These are phyloP conservation scores for Ascochyta lentis DNA, from an alignment of 2,329 filamentous ascomycete species.

Conservation along the genomic window DNA sequence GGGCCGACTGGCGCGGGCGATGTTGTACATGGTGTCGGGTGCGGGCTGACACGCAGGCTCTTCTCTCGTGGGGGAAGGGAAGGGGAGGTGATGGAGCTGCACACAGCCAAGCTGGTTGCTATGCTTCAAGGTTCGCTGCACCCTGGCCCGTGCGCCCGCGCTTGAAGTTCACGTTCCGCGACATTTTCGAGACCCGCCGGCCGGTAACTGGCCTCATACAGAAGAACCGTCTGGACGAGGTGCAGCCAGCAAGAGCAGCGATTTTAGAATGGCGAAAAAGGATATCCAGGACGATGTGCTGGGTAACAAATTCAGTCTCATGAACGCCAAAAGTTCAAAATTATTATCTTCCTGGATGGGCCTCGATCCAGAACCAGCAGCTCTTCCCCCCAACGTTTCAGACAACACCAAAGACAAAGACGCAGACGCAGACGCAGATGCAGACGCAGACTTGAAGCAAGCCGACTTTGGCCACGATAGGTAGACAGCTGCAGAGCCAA, in stretches of 20 bases:
- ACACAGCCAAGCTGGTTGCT: constrained; percentile 21
- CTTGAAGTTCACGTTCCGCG: constrained; percentile 27
- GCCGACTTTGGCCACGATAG: constrained; percentile 61
- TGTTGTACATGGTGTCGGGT: constrained; percentile 77
- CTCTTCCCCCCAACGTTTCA: constrained; percentile 47
- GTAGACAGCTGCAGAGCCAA: constrained; percentile 42
- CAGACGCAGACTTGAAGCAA: constrained; percentile 60
- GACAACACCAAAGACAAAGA: constrained; percentile 55
- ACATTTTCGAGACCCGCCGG: constrained; percentile 29
- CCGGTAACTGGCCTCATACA: constrained; percentile 27
- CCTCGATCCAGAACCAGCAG: constrained; percentile 45
- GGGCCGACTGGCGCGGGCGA: constrained; percentile 73
- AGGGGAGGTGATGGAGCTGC: constrained; percentile 33
- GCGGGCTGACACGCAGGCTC: constrained; percentile 34
- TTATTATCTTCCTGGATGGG: constrained; percentile 65
- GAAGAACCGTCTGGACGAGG: constrained; percentile 5
- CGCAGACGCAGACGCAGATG: constrained; percentile 50
- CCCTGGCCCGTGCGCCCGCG: too few relatives aligned
- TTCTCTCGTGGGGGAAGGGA: constrained; percentile 16
- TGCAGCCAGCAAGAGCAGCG: constrained; percentile 1
- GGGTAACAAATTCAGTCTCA: constrained; percentile 61
- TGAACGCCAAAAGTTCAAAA: constrained; percentile 60
- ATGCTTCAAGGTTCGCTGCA: constrained; percentile 36
- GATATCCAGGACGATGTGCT: constrained; percentile 60
- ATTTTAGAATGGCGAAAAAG: constrained; percentile 40